Base-by-base conservation (phyloP, 2,329 filamentous ascomycete species). In the Ceratocystis albifundus region DNA sequence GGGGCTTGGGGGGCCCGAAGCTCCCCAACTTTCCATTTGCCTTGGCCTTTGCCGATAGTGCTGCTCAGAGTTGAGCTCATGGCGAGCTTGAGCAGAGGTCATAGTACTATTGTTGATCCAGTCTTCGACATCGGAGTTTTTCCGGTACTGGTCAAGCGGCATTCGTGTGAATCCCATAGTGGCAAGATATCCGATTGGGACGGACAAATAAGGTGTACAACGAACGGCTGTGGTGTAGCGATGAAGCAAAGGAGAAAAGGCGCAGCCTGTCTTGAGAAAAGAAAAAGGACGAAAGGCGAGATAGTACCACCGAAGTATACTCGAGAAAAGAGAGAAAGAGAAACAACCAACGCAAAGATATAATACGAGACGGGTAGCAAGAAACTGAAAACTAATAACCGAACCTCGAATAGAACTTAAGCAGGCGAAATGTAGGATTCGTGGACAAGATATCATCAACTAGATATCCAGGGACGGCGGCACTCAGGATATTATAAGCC, bases 41-140 rank as follows among this genome's bases (percentile, higher is more conserved):
- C 62, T 53, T 25, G 66, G 66, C 17, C 66, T 44, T 53, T 41
- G 55, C 12, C 55, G 55, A n/a, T 36, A 59, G n/a, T 59, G 62
- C 25, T 67, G 62, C 45, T 67, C 62, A 3, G 45, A 57, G 55
- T 67, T 57, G 44, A 62, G 62, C 57, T 67, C 66, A 22, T 65
- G 62, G 62, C 66, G 55, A 20, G 55, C 44, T n/a, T 22, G 15
- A 4, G 62, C 32, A 53, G 45, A 50, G 28, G 25, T 48, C 15
- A 17, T 30, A 4, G 62, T 32, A 28, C 17, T 64, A 46, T 30
- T 46, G 45, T 53, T 46, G 10, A 48, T 28, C 62, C 62, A 64
- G 62, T 48, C 62, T 10, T 64, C 41, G 36, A 55, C 15, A 28
- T 28, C 36, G 61, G 45, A 62, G 48, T 61, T 28, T 41, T 61